These are phyloP conservation scores for Dichomitus squalens DNA, from an alignment of 1,284 basidiomycete species.

Conservation along the genomic window DNA sequence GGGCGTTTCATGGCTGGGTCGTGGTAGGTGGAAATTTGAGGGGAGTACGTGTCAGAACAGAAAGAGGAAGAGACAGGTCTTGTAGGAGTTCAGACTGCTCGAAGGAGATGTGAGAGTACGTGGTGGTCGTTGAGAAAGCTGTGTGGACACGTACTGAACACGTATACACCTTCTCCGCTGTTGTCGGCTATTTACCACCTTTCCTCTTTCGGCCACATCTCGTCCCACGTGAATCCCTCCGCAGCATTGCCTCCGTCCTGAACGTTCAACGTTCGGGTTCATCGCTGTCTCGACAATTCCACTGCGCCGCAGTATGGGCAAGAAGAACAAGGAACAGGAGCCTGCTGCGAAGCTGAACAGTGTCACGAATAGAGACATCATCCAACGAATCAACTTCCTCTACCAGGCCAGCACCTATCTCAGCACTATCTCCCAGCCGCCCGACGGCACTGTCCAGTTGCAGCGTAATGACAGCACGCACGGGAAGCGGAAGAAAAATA, in stretches of 20 bases:
- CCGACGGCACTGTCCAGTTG: background rate
- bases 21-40: conserved; percentile 12
- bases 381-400: conserved; percentile 82
- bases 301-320: conserved; percentile 49
- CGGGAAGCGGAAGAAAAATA: conserved; percentile 24
- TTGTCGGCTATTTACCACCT: conserved; percentile 28
- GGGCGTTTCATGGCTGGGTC: conserved; percentile 33
- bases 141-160: conserved; percentile 29
- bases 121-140: conserved; percentile 34
- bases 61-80: conserved; percentile 31
- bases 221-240: conserved; percentile 1
- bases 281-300: background rate
- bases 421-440: conserved; percentile 38
- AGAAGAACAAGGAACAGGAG: conserved; percentile 59
- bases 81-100: conserved; percentile 32
- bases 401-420: conserved; percentile 80
- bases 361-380: conserved; percentile 68
- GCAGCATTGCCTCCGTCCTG: background rate
- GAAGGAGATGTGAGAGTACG: conserved; percentile 32
- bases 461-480: background rate
- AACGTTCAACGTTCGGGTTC: background rate
- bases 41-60: conserved; percentile 30
- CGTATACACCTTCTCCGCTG: conserved; percentile 26
- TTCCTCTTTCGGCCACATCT: conserved; percentile 12
- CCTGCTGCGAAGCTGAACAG: conserved; percentile 51